A percentile compares a stretch with the other conserved stretches of the same genome.
Evolutionary conservation across 148 eudicot genomes (phyloP).

Genomic region (Diospyros lotus): DNA sequence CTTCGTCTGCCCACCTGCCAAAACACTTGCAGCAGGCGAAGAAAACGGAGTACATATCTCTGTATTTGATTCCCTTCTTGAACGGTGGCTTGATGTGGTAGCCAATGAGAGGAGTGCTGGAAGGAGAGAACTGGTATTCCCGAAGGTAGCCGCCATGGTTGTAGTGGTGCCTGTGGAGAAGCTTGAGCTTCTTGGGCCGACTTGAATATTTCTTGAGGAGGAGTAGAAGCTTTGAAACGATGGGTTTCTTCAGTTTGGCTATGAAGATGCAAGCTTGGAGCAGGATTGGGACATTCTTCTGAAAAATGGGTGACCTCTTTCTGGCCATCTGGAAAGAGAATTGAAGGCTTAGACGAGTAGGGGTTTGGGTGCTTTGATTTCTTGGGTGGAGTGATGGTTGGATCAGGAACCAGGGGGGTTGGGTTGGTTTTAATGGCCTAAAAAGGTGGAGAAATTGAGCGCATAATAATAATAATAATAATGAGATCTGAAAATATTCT

Average conservation of each 20-base stretch:
- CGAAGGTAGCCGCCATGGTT: conserved; percentile 31
- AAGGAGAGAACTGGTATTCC: conserved; percentile 43
- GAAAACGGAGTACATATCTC: conserved; percentile 18
- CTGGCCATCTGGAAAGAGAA: conserved; percentile 21
- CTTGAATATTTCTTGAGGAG: conserved; percentile 21
- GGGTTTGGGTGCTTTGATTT: background rate
- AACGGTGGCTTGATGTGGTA: conserved; percentile 2
- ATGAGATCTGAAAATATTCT: too few relatives aligned
- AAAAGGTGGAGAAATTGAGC: background rate
- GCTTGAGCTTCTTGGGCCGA: conserved; percentile 22
- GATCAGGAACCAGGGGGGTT: too few relatives aligned
- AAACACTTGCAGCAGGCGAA: conserved; percentile 20
- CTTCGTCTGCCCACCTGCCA: conserved; percentile 9
- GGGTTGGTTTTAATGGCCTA: background rate
- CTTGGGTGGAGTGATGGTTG: background rate
- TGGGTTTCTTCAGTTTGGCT: conserved; percentile 33
- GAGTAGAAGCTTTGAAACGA: conserved; percentile 18
- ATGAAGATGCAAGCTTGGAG: conserved; percentile 24
- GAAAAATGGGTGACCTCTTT: conserved; percentile 13
- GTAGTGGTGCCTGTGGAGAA: conserved; percentile 15
- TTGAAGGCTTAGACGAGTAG: too few relatives aligned
- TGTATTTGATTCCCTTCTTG: conserved; percentile 7
- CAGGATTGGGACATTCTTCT: conserved; percentile 4
- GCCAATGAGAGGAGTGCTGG: conserved; percentile 32
- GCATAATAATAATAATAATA: too few relatives aligned